These are phyloP conservation scores for Oleoguttula mirabilis DNA, from an alignment of 495 filamentous ascomycete genomes.

Conservation along the genomic window DNA sequence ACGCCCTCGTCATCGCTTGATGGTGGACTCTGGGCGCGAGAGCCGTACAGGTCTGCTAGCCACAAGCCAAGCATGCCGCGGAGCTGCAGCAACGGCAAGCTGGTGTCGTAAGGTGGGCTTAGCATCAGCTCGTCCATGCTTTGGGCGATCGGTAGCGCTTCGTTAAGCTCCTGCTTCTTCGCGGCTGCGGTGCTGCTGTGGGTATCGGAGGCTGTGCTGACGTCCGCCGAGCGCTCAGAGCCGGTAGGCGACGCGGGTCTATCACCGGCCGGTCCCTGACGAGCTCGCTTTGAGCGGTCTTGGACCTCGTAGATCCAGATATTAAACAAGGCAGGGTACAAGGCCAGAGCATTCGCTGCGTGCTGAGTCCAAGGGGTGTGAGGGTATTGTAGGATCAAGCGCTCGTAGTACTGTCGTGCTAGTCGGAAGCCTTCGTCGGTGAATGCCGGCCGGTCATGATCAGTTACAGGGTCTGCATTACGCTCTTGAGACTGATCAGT, in stretches of 20 bases:
- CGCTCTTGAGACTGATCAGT: no score
- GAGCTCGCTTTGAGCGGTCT: conserved; percentile 34
- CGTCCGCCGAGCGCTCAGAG: neutral
- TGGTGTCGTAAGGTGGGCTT: conserved; percentile 51
- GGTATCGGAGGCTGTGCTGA: neutral
- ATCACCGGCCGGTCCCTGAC: neutral
- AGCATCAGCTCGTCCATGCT: conserved; percentile 53
- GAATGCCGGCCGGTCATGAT: conserved; percentile 30
- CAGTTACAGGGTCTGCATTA: neutral
- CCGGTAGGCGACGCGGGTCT: neutral
- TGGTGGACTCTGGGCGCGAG: no score
- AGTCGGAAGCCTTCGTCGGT: conserved; percentile 42
- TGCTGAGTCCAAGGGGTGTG: conserved; percentile 21
- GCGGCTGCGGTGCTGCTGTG: conserved; percentile 10
- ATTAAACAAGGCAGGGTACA: conserved; percentile 57
- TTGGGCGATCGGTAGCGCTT: conserved; percentile 44
- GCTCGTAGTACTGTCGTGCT: conserved; percentile 53
- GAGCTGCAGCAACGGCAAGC: conserved; percentile 45
- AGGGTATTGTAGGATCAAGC: conserved; percentile 55
- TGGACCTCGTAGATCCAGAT: conserved; percentile 53
- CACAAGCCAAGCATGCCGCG: conserved; percentile 57
- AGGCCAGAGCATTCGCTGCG: conserved; percentile 40
- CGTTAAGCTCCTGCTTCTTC: conserved; percentile 28
- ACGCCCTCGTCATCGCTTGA: no score
- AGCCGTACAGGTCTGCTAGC: conserved; percentile 48